These are phyloP conservation scores for Panaeolus papilionaceus DNA, from an alignment of 768 basidiomycete genomes.

Conservation along the genomic window DNA sequence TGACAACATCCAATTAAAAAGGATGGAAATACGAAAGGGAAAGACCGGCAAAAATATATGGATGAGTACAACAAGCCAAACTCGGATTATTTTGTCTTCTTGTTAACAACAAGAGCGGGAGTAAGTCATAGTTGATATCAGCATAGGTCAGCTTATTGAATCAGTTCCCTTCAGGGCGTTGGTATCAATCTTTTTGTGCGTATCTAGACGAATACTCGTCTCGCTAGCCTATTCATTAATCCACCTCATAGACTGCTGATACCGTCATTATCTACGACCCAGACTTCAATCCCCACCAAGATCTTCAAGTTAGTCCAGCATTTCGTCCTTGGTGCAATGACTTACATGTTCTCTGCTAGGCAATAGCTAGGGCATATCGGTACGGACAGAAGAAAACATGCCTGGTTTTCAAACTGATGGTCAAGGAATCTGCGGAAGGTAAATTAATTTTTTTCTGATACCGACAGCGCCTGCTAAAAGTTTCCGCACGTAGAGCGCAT, in stretches of 20 bases:
- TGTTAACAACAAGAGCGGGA: constrained; percentile 92
- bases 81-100: constrained; percentile 90
- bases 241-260: constrained; percentile 74
- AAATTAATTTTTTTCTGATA: constrained; percentile 17
- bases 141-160: constrained; percentile 6
- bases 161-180: constrained; percentile 58
- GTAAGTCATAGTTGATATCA: constrained; percentile 35
- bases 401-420: constrained; percentile 95
- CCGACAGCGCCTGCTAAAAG: constrained; percentile 17
- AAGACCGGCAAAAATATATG: constrained; percentile 91
- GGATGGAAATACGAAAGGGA: constrained; percentile 91
- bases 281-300: constrained; percentile 99
- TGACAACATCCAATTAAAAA: constrained; percentile 34
- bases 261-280: constrained; percentile 95
- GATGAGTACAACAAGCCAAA: constrained; percentile 90
- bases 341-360: constrained; percentile 51
- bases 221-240: constrained; percentile 4
- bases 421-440: constrained; percentile 94
- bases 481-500: constrained; percentile 71
- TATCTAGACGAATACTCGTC: neutral
- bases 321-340: neutral
- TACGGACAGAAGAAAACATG: constrained; percentile 96
- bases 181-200: constrained; percentile 81
- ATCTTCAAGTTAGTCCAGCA: constrained; percentile 73
- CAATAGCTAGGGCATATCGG: constrained; percentile 93